A percentile compares a stretch with the other conserved stretches of the same genome.
Evolutionary conservation across 2,329 filamentous ascomycete genomes (phyloP).

Genomic region (Metarhizium rileyi): DNA sequence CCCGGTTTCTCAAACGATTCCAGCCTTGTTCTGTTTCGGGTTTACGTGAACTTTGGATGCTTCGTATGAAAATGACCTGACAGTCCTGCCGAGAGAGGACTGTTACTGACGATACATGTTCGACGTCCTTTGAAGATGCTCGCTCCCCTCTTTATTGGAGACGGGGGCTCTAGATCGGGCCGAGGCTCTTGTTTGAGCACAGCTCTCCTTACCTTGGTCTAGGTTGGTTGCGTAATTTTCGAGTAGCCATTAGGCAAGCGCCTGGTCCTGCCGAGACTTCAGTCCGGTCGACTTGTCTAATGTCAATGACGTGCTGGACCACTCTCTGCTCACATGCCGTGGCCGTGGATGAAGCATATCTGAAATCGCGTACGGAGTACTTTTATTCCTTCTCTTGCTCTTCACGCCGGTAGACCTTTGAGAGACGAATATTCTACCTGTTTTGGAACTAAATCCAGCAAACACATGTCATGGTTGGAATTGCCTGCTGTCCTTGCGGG

Average conservation of each 20-base stretch:
- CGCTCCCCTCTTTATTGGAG: neutral
- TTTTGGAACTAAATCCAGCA: no score
- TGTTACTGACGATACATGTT: neutral
- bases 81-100: no score
- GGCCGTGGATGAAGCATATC: no score
- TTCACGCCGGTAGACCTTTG: no score
- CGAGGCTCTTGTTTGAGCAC: neutral
- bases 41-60: neutral
- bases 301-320: neutral
- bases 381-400: no score
- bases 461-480: no score
- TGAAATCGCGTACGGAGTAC: no score
- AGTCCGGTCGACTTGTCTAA: neutral
- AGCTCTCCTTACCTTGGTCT: neutral
- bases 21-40: constrained; percentile 53
- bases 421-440: no score
- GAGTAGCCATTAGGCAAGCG: neutral
- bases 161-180: neutral
- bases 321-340: no score
- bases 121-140: neutral
- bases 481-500: neutral
- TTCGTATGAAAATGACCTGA: neutral
- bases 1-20: constrained; percentile 93
- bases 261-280: neutral
- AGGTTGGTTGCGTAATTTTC: neutral